phyloP scores from a whole-genome alignment of 2,329 filamentous ascomycete genomes.

The Cytospora paraplurivora region DNA sequence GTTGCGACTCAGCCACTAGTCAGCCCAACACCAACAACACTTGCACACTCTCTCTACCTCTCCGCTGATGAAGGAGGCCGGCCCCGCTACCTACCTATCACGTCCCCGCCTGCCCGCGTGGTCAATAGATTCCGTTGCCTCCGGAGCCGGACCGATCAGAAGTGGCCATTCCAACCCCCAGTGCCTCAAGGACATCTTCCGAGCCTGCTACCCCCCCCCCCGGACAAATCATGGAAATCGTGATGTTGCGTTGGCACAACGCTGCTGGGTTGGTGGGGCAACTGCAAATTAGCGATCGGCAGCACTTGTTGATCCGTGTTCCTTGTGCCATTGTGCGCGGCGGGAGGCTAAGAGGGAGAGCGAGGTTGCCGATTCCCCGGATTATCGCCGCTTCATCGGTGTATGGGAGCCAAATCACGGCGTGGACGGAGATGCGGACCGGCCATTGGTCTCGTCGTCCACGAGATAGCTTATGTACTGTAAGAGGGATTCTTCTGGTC shows the following conservation, averaged over 20 bases:
- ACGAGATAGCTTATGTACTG: too few species aligned
- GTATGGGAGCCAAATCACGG: too few species aligned
- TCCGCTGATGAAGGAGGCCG: neutral
- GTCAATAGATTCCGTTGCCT: neutral
- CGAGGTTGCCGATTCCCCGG: neutral
- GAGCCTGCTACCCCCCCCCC: slow-evolving; percentile 8
- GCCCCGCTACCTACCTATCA: too few species aligned
- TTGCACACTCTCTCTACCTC: neutral
- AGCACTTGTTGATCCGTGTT: neutral
- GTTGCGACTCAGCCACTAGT: too few species aligned
- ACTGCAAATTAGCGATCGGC: neutral
- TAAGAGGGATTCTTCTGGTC: neutral
- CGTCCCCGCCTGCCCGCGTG: neutral
- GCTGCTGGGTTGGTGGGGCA: neutral
- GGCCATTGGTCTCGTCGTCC: too few species aligned
- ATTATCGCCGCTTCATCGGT: neutral
- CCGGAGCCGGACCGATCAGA: slow-evolving; percentile 18
- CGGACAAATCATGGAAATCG: slow-evolving; percentile 14
- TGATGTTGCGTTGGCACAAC: neutral
- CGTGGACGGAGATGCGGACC: too few species aligned
- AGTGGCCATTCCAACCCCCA: neutral
- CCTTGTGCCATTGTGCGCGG: neutral
- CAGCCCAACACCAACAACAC: neutral
- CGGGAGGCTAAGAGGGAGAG: neutral
- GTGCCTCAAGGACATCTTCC: slow-evolving; percentile 18